Evolutionary conservation across 2,329 filamentous ascomycete species (phyloP), one percentile per base, ranked within the genome.

Genomic region (Pseudogymnoascus sp.): DNA sequence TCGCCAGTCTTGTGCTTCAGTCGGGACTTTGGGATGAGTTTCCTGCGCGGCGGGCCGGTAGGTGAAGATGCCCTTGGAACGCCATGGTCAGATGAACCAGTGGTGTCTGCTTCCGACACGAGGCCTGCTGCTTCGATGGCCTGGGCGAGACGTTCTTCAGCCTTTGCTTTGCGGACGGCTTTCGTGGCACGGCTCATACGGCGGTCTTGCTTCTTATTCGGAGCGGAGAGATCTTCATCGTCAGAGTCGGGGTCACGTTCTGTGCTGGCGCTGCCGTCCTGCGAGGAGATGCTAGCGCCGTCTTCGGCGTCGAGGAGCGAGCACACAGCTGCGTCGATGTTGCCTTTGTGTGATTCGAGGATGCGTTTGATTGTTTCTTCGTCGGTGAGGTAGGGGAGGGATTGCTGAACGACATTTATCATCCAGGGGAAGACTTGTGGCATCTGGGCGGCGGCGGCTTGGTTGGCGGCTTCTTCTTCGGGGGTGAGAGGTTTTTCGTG

Each of bases 291-390:
- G 66, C 73, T 76, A 58, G 71, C 72, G 58, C 72, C 71, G 58
- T 80, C 76, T 63, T 81, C 77, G 2, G 76, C 75, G 38, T 81
- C 82, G 18, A 85, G 70, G 16, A 86, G 71, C 52, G 77, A 79
- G 11, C 76, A 76, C 43, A 85, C 82, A 5, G 82, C 80, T 28
- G 75, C 71, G 66, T 83, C 77, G 49, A 86, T 76, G 67, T 83
- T 79, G 43, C 83, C 82, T 59, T 79, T 80, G 62, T 77, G 79
- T 25, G 58, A 25, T 66, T 80, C 77, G 33, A 86, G 75, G 64
- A 79, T 77, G 65, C 79, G 77, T 59, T 80, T 78, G 64, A 85
- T 81, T 23, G 77, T 78, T 28, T 75, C 75, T 41, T 79, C 78
- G 67, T 83, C 79, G 43, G 78, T 76, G 60, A 78, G 75, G 62